These are phyloP conservation scores for Ceratocystis ficicola DNA, from an alignment of 2,329 filamentous ascomycete genomes.

Conservation along the genomic window DNA sequence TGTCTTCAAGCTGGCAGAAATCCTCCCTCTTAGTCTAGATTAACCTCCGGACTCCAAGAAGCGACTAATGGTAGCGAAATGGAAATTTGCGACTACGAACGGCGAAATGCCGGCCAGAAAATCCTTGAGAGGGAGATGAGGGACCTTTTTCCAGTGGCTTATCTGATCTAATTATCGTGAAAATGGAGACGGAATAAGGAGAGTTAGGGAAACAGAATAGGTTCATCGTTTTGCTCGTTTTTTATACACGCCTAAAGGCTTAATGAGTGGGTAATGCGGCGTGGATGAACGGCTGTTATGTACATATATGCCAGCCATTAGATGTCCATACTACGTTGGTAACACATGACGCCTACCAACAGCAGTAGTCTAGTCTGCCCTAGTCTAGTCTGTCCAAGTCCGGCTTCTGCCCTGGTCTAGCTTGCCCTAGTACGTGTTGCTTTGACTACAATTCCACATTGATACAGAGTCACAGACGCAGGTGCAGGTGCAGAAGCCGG, in stretches of 20 bases:
- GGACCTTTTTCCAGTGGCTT: background rate
- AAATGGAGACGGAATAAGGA: background rate
- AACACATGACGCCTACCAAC: no score
- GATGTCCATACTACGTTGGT: background rate
- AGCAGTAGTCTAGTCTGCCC: background rate
- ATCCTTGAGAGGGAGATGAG: background rate
- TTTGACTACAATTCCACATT: no score
- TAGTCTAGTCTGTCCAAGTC: no score
- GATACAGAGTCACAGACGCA: no score
- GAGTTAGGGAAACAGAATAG: background rate
- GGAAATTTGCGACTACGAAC: background rate
- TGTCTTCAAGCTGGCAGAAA: no score
- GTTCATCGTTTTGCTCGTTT: background rate
- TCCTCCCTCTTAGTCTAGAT: no score
- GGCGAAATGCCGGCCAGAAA: slow-evolving; percentile 1
- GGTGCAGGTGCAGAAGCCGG: background rate
- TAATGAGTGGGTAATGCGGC: background rate
- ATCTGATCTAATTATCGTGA: background rate
- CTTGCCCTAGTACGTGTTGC: no score
- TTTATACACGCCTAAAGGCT: no score
- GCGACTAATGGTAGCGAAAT: background rate
- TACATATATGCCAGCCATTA: background rate
- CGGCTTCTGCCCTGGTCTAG: no score
- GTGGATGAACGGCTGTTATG: background rate
- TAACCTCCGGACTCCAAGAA: no score